Base-by-base conservation (phyloP, 2,329 filamentous ascomycete genomes). In the Arthrobotrys sphaeroides region DNA sequence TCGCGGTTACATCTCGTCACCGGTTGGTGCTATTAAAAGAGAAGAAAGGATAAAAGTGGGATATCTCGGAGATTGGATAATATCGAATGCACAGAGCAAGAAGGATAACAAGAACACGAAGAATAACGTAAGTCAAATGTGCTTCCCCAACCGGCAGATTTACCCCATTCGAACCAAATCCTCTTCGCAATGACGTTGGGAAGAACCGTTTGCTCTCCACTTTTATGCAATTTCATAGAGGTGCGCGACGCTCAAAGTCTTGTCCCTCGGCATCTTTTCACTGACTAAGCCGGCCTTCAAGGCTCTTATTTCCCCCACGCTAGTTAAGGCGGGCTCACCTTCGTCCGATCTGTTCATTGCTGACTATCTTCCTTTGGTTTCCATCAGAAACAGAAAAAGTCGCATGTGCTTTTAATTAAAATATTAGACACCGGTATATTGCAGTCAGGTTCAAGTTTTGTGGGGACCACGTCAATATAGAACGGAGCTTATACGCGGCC, bases 401-500 rank as follows among this genome's bases (percentile, higher is more conserved):
- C 31, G 61, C 69, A 67, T 73, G 69, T 67, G 69, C 61, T 73
- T 55, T 62, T 64, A 66, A 61, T 61, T 55, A 55, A 42, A 60
- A 36, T 36, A 4, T 22, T 55, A 55, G 51, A 55, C 31, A 38
- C 10, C 18, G 18, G n/a, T 38, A 55, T 55, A 12, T 33, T 20
- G 6, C 12, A 26, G 16, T 26, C 45, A 24, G 45, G 45, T 16
- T n/a, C 47, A 53, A 20, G 5, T 33, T 10, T 65, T 53, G 57
- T 65, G 28, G 49, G 61, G 55, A 53, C 61, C 61, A 67, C 69
- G 45, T 73, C 69, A 67, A n/a, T n/a, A n/a, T n/a, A n/a, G n/a
- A n/a, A 51, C 53, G 53, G 38, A 43, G 42, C 60, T 38, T 55
- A 36, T 36, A 38, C 31, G 38, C 51, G 51, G 51, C 51, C 31